Evolutionary conservation across 371 early-diverging fungal species (phyloP).

Genomic region (Gilbertella persicaria): DNA sequence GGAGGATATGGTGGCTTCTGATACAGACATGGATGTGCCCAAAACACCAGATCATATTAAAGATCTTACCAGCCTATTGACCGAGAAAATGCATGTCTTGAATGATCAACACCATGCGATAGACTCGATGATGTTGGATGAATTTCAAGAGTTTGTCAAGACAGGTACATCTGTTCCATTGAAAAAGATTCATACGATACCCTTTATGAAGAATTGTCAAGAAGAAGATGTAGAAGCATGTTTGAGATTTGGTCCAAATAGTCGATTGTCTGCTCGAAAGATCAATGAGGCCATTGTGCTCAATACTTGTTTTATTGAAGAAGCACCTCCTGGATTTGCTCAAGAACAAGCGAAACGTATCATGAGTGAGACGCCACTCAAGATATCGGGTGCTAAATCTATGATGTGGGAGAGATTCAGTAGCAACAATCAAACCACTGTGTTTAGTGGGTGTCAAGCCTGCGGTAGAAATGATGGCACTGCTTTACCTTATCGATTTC

Average conservation of each 20-base stretch:
- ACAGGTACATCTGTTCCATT: slow-evolving; percentile 60
- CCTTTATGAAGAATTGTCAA: slow-evolving; percentile 83
- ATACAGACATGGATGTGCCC: background rate
- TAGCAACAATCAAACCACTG: slow-evolving; percentile 45
- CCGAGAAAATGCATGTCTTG: slow-evolving; percentile 5
- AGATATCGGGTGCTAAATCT: slow-evolving; percentile 58
- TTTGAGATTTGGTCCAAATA: slow-evolving; percentile 84
- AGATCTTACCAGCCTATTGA: slow-evolving; percentile 14
- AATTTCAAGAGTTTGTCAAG: slow-evolving; percentile 82
- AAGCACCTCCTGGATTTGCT: slow-evolving; percentile 69
- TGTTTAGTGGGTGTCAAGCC: slow-evolving; percentile 82
- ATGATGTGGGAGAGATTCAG: slow-evolving; percentile 70
- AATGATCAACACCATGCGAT: slow-evolving; percentile 31
- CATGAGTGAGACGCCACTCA: slow-evolving; percentile 47
- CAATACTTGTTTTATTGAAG: slow-evolving; percentile 78
- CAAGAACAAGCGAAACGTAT: slow-evolving; percentile 66
- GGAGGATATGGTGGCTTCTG: slow-evolving; percentile 55
- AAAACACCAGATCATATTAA: slow-evolving; percentile 23
- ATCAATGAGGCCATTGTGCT: slow-evolving; percentile 86
- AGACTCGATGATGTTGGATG: slow-evolving; percentile 69
- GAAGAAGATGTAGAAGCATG: slow-evolving; percentile 91
- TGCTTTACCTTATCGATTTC: slow-evolving; percentile 76
- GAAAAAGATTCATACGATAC: slow-evolving; percentile 71
- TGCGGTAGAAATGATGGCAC: slow-evolving; percentile 74
- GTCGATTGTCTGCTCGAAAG: slow-evolving; percentile 81